Conservation (phyloP, 148 eudicot genomes). For the Agrostemma githago region DNA sequence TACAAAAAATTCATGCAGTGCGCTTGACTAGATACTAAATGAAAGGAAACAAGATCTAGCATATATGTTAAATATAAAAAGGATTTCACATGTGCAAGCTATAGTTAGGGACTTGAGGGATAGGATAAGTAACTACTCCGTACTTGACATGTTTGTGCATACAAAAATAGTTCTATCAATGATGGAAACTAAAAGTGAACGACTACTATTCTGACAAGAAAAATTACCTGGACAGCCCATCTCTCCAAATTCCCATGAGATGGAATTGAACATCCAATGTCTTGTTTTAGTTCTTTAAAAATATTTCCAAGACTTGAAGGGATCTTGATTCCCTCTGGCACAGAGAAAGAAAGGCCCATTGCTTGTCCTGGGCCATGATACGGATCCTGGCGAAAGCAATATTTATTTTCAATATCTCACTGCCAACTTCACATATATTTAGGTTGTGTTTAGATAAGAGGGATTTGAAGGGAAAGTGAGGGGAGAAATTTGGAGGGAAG, state of each 20-base stretch:
- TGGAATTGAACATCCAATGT: slow-evolving; percentile 79
- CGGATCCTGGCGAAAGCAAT: slow-evolving; percentile 57
- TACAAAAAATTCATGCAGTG: background rate
- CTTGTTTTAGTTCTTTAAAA: slow-evolving; percentile 83
- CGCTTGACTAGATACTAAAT: background rate
- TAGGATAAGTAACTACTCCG: background rate
- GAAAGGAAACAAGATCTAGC: background rate
- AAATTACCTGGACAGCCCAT: slow-evolving; percentile 90
- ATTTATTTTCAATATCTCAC: background rate
- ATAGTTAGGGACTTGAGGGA: background rate
- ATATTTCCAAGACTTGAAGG: slow-evolving; percentile 89
- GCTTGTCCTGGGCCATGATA: slow-evolving; percentile 99
- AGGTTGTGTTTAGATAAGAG: no score
- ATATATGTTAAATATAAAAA: background rate
- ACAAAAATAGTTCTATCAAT: background rate
- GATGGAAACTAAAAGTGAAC: background rate
- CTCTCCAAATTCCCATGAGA: slow-evolving; percentile 80
- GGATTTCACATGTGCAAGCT: background rate
- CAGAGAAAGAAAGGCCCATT: slow-evolving; percentile 96
- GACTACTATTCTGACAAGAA: background rate
- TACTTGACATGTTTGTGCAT: background rate
- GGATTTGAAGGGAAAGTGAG: no score
- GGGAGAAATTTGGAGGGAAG: no score
- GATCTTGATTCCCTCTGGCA: slow-evolving; percentile 70
- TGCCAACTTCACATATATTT: slow-evolving; percentile 1